These are phyloP conservation scores for Teunomyces pallodes DNA, from an alignment of 805 yeast genomes.

Conservation along the genomic window DNA sequence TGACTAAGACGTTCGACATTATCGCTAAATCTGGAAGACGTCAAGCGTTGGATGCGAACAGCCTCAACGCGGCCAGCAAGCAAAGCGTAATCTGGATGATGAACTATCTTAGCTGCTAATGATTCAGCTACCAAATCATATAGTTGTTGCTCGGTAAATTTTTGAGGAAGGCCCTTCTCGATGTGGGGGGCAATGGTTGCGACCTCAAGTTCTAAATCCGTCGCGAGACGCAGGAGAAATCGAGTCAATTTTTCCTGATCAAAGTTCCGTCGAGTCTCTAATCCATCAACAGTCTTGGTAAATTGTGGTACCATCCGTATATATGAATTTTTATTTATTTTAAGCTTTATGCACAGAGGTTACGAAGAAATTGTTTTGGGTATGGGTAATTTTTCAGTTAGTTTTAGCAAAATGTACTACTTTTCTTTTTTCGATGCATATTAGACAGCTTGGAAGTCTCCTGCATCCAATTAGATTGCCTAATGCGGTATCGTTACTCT, in stretches of 20 bases:
- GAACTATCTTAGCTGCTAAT: conserved; percentile 30
- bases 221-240: conserved; percentile 6
- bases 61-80: conserved; percentile 40
- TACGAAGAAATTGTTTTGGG: no score
- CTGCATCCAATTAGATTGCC: neutral
- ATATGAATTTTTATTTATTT: no score
- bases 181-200: conserved; percentile 6
- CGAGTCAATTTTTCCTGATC: conserved; percentile 2
- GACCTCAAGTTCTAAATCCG: conserved; percentile 7
- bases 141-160: conserved; percentile 18
- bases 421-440: no score
- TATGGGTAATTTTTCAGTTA: no score
- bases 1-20: conserved; percentile 18
- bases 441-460: neutral
- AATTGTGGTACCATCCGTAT: neutral
- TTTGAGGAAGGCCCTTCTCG: conserved; percentile 10
- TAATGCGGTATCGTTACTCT: neutral
- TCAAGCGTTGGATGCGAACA: conserved; percentile 20
- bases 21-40: conserved; percentile 21
- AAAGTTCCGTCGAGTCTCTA: neutral
- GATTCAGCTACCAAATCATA: conserved; percentile 31
- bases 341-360: no score
- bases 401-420: no score
- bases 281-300: neutral
- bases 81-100: conserved; percentile 34